Evolutionary conservation across 2,329 filamentous ascomycete genomes (phyloP).

Genomic region (Colletotrichum brevisporum): DNA sequence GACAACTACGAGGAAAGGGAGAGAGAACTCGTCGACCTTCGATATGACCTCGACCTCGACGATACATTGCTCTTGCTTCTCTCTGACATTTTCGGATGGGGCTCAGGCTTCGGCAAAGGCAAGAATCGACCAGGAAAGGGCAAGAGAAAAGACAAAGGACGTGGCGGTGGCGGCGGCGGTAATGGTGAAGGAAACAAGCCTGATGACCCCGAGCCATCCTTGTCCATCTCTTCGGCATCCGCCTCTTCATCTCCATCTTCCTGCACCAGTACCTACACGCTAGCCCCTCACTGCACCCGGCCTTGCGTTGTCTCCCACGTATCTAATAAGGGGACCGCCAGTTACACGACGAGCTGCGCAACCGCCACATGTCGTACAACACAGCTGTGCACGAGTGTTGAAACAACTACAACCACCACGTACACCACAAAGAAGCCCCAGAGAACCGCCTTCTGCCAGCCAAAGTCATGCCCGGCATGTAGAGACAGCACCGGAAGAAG

Average conservation of each 20-base stretch:
- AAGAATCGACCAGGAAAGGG: not conserved
- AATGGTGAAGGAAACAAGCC: conserved; percentile 4
- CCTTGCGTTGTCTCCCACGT: conserved; percentile 33
- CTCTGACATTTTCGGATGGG: conserved; percentile 16
- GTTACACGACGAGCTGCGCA: conserved; percentile 34
- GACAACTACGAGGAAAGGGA: conserved; percentile 15
- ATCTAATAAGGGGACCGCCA: conserved; percentile 10
- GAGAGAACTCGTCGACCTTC: conserved; percentile 4
- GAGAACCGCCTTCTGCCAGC: conserved; percentile 15
- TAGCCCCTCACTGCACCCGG: conserved; percentile 40
- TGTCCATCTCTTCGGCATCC: conserved; percentile 1
- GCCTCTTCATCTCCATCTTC: conserved; percentile 29
- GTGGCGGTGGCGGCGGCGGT: conserved; percentile 11
- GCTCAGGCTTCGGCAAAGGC: not conserved
- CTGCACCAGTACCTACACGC: conserved; percentile 28
- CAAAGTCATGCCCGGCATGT: conserved; percentile 22
- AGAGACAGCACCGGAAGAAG: not conserved
- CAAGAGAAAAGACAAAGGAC: not conserved
- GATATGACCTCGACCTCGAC: conserved; percentile 23
- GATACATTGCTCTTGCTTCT: not conserved
- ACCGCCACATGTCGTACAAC: conserved; percentile 34
- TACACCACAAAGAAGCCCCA: conserved; percentile 29
- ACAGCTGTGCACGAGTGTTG: conserved; percentile 29
- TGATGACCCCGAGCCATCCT: conserved; percentile 23
- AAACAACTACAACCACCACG: conserved; percentile 29